A percentile compares a stretch with the other conserved stretches of the same genome.
These are phyloP conservation scores for Neoarthrinium moseri DNA, from an alignment of 2,329 filamentous ascomycete genomes.

Conservation along the genomic window DNA sequence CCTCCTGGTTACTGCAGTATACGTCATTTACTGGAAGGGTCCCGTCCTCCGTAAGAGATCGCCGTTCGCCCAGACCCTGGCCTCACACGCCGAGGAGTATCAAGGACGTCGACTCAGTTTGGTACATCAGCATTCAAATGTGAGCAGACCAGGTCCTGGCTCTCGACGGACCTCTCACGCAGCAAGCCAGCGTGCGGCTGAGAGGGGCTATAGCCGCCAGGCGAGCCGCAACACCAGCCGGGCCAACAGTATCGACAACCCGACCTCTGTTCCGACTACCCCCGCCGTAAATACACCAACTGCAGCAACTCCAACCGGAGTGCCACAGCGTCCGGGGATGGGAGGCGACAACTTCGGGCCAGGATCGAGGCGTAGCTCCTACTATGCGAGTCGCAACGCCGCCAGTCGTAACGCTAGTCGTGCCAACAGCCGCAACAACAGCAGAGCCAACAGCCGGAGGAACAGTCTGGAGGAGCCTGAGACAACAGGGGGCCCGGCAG, in stretches of 20 bases:
- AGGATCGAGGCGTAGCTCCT: constrained; percentile 10
- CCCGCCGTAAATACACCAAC: background rate
- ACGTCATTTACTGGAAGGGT: constrained; percentile 57
- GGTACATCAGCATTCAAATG: background rate
- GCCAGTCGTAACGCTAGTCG: constrained; percentile 11
- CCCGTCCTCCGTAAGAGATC: constrained; percentile 48
- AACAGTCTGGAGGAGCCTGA: constrained; percentile 8
- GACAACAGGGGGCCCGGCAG: background rate
- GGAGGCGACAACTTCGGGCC: constrained; percentile 10
- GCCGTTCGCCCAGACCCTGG: constrained; percentile 60
- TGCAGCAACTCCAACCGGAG: background rate
- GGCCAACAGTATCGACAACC: constrained; percentile 1
- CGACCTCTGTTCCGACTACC: background rate
- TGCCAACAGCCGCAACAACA: constrained; percentile 2
- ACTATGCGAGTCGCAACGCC: constrained; percentile 11
- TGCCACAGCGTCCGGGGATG: background rate
- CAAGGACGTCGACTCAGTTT: constrained; percentile 11
- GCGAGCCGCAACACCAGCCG: background rate
- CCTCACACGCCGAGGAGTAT: constrained; percentile 30
- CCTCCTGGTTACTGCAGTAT: constrained; percentile 52
- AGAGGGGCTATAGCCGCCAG: background rate
- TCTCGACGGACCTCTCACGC: background rate
- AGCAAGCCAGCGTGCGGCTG: background rate
- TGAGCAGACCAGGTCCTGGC: background rate
- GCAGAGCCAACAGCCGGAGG: constrained; percentile 6